Evolutionary conservation across 257 asterid genomes (phyloP).

Genomic region (Solanum tarapatanum): DNA sequence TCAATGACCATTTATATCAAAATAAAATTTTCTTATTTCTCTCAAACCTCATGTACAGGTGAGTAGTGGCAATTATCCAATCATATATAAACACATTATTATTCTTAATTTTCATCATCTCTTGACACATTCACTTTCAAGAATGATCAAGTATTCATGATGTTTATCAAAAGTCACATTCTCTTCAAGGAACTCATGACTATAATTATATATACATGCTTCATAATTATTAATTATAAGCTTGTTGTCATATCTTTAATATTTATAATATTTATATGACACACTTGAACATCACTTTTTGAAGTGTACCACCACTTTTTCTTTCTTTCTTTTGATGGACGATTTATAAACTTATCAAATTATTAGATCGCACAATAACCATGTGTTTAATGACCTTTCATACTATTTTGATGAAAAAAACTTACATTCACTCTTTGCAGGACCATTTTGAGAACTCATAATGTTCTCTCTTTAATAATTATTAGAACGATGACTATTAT

Average conservation of each 20-base stretch:
- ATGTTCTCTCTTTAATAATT: too few relatives aligned
- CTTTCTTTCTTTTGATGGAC: too few relatives aligned
- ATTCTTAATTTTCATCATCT: background rate
- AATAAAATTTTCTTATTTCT: background rate
- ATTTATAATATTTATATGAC: background rate
- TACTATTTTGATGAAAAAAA: too few relatives aligned
- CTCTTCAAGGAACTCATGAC: background rate
- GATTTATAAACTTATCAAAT: too few relatives aligned
- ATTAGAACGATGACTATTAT: background rate
- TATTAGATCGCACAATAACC: too few relatives aligned
- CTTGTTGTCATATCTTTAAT: background rate
- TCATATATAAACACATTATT: background rate
- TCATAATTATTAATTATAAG: background rate
- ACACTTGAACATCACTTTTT: background rate
- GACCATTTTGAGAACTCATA: too few relatives aligned
- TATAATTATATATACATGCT: too few relatives aligned
- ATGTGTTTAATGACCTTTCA: too few relatives aligned
- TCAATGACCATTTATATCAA: background rate
- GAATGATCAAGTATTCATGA: background rate
- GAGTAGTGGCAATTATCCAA: background rate
- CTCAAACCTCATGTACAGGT: background rate
- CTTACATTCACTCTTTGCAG: too few relatives aligned
- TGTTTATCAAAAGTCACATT: background rate
- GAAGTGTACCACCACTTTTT: background rate
- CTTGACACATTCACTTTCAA: background rate